Evolutionary conservation across 1,139 yeast species (phyloP), one percentile per base, ranked within the genome.

Genomic region (Blastobotrys apis): DNA sequence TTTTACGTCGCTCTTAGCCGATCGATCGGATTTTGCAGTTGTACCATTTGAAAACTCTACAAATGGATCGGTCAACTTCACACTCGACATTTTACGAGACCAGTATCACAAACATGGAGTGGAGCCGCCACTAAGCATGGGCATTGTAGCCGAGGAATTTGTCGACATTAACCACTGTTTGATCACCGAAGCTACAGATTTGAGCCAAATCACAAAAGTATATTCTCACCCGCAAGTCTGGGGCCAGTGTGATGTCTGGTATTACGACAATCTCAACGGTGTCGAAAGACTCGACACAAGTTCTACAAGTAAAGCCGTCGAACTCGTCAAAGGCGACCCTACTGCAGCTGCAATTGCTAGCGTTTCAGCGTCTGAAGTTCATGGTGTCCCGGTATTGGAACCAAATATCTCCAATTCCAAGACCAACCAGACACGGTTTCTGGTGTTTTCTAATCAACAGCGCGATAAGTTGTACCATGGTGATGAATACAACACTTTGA

Each of bases 171-270:
- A 81, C 48, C 97, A 92, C 65, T 81, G 83, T 60, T 68, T 90
- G 42, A 71, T 88, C 43, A 70, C 74, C 40, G 52, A 51, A 13
- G 53, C 76, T 2, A 61, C 60, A 15, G 69, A 69, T 26, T 55
- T 80, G 1, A 57, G 67, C 1, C 62, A 74, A 15, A 73, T 82
- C 43, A 65, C 66, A 13, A 76, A 73, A 32, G 74, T 92, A 21
- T 85, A 85, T 66, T 84, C 96, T 2, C 98, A 92, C 63, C 97
- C 98, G 3, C 98, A 92, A 62, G 98, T 88, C 0, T 92, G 98
- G 98, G 94, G 97, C 3, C 98, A 92, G 61, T 82, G 86, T 37
- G 71, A 75, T 2, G 62, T 69, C 10, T 82, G 80, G 60, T 60
- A 84, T 41, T 58, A 62, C n/a, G 52, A 62, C 3, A 55, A 71